Evolutionary conservation across 192 early-diverging fungal species (phyloP).

Genomic region (Pilaira anomala): DNA sequence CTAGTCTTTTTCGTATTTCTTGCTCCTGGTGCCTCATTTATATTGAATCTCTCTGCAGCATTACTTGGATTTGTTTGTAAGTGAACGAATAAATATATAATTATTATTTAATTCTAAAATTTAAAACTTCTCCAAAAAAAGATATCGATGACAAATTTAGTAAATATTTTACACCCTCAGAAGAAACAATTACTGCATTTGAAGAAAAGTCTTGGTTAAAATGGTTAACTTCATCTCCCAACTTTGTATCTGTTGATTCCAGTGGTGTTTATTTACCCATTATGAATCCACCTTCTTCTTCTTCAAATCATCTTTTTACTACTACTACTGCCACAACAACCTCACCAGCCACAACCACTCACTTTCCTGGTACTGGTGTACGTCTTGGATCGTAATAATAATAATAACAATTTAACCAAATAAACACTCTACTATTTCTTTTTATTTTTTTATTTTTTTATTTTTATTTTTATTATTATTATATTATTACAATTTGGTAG

Average conservation of each 20-base stretch:
- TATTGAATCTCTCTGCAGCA: slow-evolving; percentile 14
- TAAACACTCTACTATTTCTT: no score
- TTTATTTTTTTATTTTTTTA: neutral
- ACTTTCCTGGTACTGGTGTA: no score
- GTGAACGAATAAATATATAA: neutral
- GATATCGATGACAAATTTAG: slow-evolving; percentile 4
- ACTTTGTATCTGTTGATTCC: slow-evolving; percentile 9
- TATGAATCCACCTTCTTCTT: neutral
- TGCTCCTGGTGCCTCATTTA: slow-evolving; percentile 19
- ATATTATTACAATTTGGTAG: slow-evolving; percentile 25
- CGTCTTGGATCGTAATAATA: no score
- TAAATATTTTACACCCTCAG: neutral
- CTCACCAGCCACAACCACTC: no score
- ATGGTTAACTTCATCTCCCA: neutral
- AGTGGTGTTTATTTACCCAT: slow-evolving; percentile 17
- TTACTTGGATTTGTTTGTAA: slow-evolving; percentile 21
- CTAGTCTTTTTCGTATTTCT: slow-evolving; percentile 23
- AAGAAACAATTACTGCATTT: neutral
- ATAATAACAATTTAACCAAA: no score
- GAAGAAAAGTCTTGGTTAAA: slow-evolving; percentile 9
- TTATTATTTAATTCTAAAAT: no score
- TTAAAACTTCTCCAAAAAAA: neutral
- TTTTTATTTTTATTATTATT: neutral
- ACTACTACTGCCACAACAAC: no score
- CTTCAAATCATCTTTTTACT: no score